phyloP scores from a whole-genome alignment of 257 asterid genomes.

The Ilex aquifolium region DNA sequence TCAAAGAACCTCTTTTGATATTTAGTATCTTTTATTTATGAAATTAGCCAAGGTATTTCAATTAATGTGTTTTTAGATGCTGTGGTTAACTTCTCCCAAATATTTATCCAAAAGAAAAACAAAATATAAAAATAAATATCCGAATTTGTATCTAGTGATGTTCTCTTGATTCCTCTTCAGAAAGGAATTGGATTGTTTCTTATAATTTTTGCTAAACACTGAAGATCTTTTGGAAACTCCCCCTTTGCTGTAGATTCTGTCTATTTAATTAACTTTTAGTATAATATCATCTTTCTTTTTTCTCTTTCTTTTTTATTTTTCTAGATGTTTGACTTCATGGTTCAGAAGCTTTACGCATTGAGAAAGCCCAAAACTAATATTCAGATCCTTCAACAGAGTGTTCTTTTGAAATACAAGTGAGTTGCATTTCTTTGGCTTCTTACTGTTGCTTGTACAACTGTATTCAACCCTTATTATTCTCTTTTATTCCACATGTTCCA shows the following conservation, averaged over 20 bases:
- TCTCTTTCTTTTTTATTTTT: not conserved
- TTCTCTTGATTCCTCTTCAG: slow-evolving; percentile 21
- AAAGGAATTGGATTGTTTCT: slow-evolving; percentile 3
- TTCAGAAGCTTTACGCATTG: slow-evolving; percentile 87
- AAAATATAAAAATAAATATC: too few relatives aligned
- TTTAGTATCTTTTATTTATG: too few relatives aligned
- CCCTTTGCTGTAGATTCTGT: not conserved
- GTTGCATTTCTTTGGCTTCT: slow-evolving; percentile 22
- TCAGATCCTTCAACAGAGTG: slow-evolving; percentile 98
- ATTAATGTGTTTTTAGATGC: too few relatives aligned
- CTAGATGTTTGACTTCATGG: slow-evolving; percentile 81
- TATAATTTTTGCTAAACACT: too few relatives aligned
- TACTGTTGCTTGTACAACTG: slow-evolving; percentile 3
- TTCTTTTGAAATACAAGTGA: slow-evolving; percentile 95
- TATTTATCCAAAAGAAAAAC: not conserved
- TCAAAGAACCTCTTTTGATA: too few relatives aligned
- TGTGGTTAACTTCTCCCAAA: too few relatives aligned
- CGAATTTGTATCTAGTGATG: not conserved
- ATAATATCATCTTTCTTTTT: not conserved
- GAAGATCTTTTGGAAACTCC: not conserved
- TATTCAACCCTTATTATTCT: not conserved
- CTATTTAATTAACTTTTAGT: not conserved
- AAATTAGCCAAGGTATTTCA: too few relatives aligned
- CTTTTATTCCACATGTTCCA: not conserved
- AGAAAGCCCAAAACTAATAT: slow-evolving; percentile 98